phyloP scores from a whole-genome alignment of 2,329 filamentous ascomycete genomes.

The Diplodia corticola region DNA sequence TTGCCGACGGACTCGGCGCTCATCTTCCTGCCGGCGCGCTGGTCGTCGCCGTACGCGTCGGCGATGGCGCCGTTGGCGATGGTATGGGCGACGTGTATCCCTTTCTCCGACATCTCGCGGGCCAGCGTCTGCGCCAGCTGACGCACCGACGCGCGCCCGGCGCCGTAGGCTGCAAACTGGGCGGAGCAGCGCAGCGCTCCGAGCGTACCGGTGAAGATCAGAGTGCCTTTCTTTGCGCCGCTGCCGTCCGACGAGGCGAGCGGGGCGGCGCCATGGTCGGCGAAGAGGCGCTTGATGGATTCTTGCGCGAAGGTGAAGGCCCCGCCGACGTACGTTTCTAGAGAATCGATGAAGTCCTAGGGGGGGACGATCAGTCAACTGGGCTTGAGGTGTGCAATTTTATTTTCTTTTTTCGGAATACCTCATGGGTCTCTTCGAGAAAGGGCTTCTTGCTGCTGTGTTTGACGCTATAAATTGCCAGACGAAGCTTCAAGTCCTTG shows the following conservation, averaged over 20 bases:
- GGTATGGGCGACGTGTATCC: slow-evolving; percentile 60
- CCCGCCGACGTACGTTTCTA: slow-evolving; percentile 56
- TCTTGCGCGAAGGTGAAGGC: slow-evolving; percentile 59
- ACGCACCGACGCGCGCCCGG: slow-evolving; percentile 48
- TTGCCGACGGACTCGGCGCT: slow-evolving; percentile 59
- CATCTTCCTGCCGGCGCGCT: slow-evolving; percentile 56
- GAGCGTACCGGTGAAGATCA: slow-evolving; percentile 60
- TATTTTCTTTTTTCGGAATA: slow-evolving; percentile 24
- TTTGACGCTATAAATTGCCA: slow-evolving; percentile 56
- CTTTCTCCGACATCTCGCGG: slow-evolving; percentile 58
- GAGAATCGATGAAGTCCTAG: slow-evolving; percentile 40
- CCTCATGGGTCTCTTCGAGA: slow-evolving; percentile 54
- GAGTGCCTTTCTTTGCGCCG: slow-evolving; percentile 56
- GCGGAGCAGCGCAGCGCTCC: slow-evolving; percentile 56
- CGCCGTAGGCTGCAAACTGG: slow-evolving; percentile 56
- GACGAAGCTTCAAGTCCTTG: slow-evolving; percentile 46
- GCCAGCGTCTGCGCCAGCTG: slow-evolving; percentile 59
- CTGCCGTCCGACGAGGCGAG: slow-evolving; percentile 51
- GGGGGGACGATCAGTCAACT: background rate
- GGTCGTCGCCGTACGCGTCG: slow-evolving; percentile 53
- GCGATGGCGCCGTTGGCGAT: slow-evolving; percentile 58
- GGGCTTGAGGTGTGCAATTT: slow-evolving; percentile 34
- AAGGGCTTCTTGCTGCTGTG: slow-evolving; percentile 57
- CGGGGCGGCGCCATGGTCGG: slow-evolving; percentile 51
- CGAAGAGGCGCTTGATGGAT: slow-evolving; percentile 53